These are phyloP conservation scores for Suillus subaureus DNA, from an alignment of 768 basidiomycete species.

Conservation along the genomic window DNA sequence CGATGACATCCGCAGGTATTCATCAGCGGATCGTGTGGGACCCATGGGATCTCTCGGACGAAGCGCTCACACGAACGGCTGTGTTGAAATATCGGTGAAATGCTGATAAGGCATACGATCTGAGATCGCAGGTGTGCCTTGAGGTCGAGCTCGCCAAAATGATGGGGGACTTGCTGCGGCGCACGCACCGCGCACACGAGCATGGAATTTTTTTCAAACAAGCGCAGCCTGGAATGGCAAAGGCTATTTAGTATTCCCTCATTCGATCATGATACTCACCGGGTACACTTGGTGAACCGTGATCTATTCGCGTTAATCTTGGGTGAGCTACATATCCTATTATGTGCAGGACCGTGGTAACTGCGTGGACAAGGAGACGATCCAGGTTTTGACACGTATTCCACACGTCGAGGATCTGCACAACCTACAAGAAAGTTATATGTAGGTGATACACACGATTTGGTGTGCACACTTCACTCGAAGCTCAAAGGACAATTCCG, in stretches of 20 bases:
- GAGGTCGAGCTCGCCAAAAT: slow-evolving; percentile 23
- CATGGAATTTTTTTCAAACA: slow-evolving; percentile 28
- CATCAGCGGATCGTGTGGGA: slow-evolving; percentile 5
- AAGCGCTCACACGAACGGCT: slow-evolving; percentile 4
- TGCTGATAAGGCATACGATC: slow-evolving; percentile 33
- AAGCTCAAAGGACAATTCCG: neutral
- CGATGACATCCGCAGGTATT: slow-evolving; percentile 1
- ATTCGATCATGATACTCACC: slow-evolving; percentile 17
- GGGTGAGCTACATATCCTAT: slow-evolving; percentile 2
- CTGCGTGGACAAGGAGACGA: neutral
- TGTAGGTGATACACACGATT: neutral
- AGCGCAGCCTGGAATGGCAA: slow-evolving; percentile 17
- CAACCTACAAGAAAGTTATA: neutral
- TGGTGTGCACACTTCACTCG: neutral
- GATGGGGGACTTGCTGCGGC: slow-evolving; percentile 16
- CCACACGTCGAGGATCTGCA: slow-evolving; percentile 4
- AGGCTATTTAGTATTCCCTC: slow-evolving; percentile 14
- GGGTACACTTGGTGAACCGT: slow-evolving; percentile 7
- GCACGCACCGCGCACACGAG: slow-evolving; percentile 20
- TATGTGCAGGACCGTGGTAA: neutral
- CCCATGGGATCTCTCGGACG: neutral
- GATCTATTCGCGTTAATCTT: slow-evolving; percentile 13
- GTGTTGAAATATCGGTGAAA: slow-evolving; percentile 25
- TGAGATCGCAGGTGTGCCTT: slow-evolving; percentile 27
- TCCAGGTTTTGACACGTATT: neutral